Evolutionary conservation across 495 filamentous ascomycete genomes (phyloP).

Genomic region (Xylaria flabelliformis): DNA sequence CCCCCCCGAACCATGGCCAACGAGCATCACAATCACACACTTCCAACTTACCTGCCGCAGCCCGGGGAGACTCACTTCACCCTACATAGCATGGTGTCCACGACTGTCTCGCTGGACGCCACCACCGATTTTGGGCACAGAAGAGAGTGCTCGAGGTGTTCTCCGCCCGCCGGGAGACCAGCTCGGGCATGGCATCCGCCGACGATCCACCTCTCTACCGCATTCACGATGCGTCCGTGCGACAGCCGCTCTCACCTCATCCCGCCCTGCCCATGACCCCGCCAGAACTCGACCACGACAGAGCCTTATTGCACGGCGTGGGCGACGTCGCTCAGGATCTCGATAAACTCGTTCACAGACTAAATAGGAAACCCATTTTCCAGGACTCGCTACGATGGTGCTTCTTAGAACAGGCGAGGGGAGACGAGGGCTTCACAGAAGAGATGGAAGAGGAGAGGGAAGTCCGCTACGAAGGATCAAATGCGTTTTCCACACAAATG

Average conservation of each 20-base stretch:
- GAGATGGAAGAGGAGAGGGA: not conserved
- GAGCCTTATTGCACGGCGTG: not conserved
- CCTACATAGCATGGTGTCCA: constrained; percentile 6
- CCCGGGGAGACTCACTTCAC: not conserved
- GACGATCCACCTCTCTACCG: constrained; percentile 14
- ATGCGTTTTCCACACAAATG: constrained; percentile 14
- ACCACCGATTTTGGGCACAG: constrained; percentile 12
- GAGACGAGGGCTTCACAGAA: not conserved
- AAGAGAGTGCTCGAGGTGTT: constrained; percentile 21
- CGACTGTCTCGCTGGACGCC: not conserved
- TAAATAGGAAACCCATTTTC: constrained; percentile 46
- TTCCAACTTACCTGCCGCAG: not conserved
- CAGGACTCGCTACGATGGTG: constrained; percentile 29
- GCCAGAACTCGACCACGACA: constrained; percentile 16
- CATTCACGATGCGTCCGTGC: constrained; percentile 13
- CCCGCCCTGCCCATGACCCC: not conserved
- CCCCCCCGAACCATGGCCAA: constrained; percentile 6
- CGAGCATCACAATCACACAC: not conserved
- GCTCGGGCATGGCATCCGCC: constrained; percentile 23
- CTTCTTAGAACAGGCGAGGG: not conserved
- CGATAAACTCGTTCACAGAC: constrained; percentile 41
- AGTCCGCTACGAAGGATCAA: constrained; percentile 8
- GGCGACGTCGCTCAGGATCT: constrained; percentile 6
- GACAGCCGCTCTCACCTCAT: not conserved
- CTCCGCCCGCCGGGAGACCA: constrained; percentile 12